Evolutionary conservation across 2,329 filamentous ascomycete genomes (phyloP).

Genomic region (Microthyrium microscopicum): DNA sequence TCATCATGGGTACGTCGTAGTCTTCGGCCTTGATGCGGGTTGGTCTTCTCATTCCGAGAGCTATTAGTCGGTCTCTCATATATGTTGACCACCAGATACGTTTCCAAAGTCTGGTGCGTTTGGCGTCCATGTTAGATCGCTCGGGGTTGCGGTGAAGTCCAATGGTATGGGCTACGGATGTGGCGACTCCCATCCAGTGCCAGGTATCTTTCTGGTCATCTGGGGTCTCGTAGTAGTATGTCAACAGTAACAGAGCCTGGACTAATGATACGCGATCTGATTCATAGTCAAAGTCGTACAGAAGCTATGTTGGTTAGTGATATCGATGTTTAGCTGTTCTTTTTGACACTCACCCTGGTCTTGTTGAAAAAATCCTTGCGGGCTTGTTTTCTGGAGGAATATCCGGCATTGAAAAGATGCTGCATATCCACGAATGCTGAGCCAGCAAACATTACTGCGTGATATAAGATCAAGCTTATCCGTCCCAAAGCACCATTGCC

Average conservation of each 20-base stretch:
- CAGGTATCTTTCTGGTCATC: conserved; percentile 96
- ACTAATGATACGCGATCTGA: conserved; percentile 76
- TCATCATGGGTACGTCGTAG: conserved; percentile 84
- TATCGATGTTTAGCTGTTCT: not conserved
- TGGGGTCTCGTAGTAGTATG: conserved; percentile 93
- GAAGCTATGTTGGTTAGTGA: conserved; percentile 33
- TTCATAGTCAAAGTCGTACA: conserved; percentile 95
- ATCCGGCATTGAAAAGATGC: conserved; percentile 60
- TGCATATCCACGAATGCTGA: conserved; percentile 76
- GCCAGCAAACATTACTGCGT: conserved; percentile 87
- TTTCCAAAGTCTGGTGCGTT: conserved; percentile 75
- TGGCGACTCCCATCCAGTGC: conserved; percentile 97
- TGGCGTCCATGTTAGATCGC: conserved; percentile 55
- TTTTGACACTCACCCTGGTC: conserved; percentile 47
- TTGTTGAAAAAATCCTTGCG: conserved; percentile 80
- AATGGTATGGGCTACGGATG: conserved; percentile 84
- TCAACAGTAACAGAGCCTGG: conserved; percentile 79
- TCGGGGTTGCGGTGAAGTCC: conserved; percentile 76
- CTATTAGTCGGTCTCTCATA: conserved; percentile 84
- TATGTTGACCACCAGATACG: conserved; percentile 97
- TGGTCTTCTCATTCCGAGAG: conserved; percentile 81
- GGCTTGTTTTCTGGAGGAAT: conserved; percentile 59
- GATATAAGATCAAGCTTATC: conserved; percentile 75
- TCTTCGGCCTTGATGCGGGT: conserved; percentile 87
- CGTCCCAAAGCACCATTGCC: conserved; percentile 53